phyloP scores from a whole-genome alignment of 805 yeast genomes.

The Starmerella apicola region DNA sequence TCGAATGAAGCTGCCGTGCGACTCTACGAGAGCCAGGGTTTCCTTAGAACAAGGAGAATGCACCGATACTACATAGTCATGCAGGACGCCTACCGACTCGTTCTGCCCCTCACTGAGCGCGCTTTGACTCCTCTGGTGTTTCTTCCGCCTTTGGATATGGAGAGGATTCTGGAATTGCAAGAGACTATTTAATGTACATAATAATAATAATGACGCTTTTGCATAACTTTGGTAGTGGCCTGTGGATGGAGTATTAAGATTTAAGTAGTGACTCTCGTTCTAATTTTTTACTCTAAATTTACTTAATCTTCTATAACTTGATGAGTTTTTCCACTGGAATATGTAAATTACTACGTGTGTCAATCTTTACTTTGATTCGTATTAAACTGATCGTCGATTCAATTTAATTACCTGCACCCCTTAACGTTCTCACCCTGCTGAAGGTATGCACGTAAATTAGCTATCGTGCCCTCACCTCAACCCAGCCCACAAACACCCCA shows the following conservation, averaged over 20 bases:
- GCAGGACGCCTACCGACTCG: slow-evolving; percentile 82
- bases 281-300: too few relatives aligned
- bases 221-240: too few relatives aligned
- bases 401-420: too few relatives aligned
- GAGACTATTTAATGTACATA: slow-evolving; percentile 6
- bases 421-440: too few relatives aligned
- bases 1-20: slow-evolving; percentile 57
- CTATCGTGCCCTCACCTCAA: neutral
- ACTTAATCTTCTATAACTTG: neutral
- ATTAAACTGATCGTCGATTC: too few relatives aligned
- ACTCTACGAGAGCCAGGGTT: slow-evolving; percentile 66
- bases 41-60: slow-evolving; percentile 59
- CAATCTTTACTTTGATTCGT: too few relatives aligned
- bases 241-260: too few relatives aligned
- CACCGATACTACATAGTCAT: slow-evolving; percentile 81
- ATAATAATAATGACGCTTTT: too few relatives aligned
- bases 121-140: slow-evolving; percentile 30
- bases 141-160: slow-evolving; percentile 14
- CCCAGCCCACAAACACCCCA: too few relatives aligned
- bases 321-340: neutral
- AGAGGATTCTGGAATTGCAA: slow-evolving; percentile 2
- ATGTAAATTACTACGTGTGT: neutral
- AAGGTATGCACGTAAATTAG: too few relatives aligned
- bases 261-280: too few relatives aligned
- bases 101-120: slow-evolving; percentile 62